Base-by-base conservation (phyloP, 257 asterid species). In the Pogostemon cablin region DNA sequence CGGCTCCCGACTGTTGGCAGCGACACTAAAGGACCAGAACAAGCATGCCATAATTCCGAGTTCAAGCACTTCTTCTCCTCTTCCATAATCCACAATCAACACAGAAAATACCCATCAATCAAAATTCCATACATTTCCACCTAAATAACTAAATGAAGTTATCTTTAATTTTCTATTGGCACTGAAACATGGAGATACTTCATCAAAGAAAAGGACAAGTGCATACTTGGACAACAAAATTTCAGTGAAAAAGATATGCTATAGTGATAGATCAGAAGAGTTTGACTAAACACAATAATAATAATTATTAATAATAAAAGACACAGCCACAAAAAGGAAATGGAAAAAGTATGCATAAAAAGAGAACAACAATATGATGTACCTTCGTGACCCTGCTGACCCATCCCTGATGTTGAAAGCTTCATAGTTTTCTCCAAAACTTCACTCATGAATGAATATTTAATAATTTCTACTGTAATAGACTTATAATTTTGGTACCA, bases 11-110 rank as follows among this genome's bases (percentile, higher is more conserved):
- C 81, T 2, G 80, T 81, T 49, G 98, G 98, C 72, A 92, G 80
- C 9, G 95, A 92, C 74, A 92, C 98, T 74, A 92, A 74, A 57
- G 98, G 98, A 65, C 98, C 98, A 72, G 98, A 96, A 81, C 98
- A 92, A 10, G 98, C 98, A 77, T 92, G 98, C 98, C 98, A 92
- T 44, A 92, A 91, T 88, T 92, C 98, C 0, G 98, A 88, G 78
- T 92, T 90, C 84, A 87, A 84, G 25, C 60, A 54, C 60, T 54
- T 54, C 60, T 54, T 54, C 60, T 54, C 60, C 60, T 54, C 60
- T 54, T 77, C 55, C 86, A 88, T 41, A 50, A 62, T 38, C 66
- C 69, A 75, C 41, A 58, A 62, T 47, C 58, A 79, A 77, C 12
- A 60, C 69, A 65, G 56, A 75, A 71, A 87, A 53, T 73, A 53